Evolutionary conservation across 2,329 filamentous ascomycete species (phyloP), one percentile per base, ranked within the genome.

Genomic region (Colletotrichum truncatum): DNA sequence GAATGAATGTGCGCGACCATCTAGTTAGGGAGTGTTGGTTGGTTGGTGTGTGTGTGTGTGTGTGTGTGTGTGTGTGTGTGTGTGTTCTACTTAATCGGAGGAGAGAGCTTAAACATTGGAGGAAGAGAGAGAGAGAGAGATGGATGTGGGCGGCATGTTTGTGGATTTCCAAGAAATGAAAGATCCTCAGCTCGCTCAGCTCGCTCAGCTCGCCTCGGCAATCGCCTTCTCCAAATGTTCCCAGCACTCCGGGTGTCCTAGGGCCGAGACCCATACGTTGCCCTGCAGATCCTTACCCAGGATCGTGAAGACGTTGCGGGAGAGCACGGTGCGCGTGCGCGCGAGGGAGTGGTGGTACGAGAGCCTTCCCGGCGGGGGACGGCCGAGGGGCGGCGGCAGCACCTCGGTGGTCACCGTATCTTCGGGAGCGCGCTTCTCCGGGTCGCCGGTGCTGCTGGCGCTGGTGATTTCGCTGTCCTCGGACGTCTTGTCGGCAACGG

Each of bases 251-350:
- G 61, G 69, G 21, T 64, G 52, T 28, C 73, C 34, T 9, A 70
- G 54, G n/a, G 67, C 64, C 21, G 61, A 62, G 6, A 75, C 52
- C 74, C 75, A 77, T 39, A 72, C 73, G 26, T 73, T 73, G 3
- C 67, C 73, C 4, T 68, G 55, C 3, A 62, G 56, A 32, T 76
- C 74, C 58, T 75, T 76, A 1, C 74, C 76, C 14, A 73, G 53
- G 3, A 70, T 58, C 21, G 57, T 66, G 14, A 66, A 66, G 14
- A 66, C 63, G 28, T 66, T 66, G 7, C 63, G 51, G 8, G 57
- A 63, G 34, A 66, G 63, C 21, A 66, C 30, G 41, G 26, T 62
- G 41, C 58, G 57, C 38, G 63, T 63, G 9, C 63, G 57, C 9
- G 57, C 58, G 34, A 66, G 51, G 16, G 63, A 66, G 41, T 66